Base-by-base conservation (phyloP, 768 basidiomycete genomes). In the Podaxis sp. region DNA sequence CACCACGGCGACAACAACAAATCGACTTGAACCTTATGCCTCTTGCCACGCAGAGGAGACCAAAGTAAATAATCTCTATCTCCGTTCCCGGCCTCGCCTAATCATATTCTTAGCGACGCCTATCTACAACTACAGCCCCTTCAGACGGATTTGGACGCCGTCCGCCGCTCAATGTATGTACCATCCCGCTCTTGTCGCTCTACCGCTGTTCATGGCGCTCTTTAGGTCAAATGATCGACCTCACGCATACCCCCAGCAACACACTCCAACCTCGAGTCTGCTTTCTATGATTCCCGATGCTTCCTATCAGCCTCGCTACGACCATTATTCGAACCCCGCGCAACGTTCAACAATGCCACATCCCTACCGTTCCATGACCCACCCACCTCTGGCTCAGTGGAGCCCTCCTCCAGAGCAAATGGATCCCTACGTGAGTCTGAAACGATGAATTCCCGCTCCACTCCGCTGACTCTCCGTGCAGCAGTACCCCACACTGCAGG, bases 221-320 rank as follows among this genome's bases (percentile, higher is more conserved):
- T 61, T 64, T 36, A 65, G 65, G 61, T 63, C 40, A 69, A 78
- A 69, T 68, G 81, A 78, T 39, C 77, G 76, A 40, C 72, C 77
- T 59, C 79, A 80, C 63, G 77, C 74, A 66, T 87, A 85, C 68
- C 75, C 77, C 53, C 80, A 80, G 63, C 73, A 79, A 61, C 75
- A 79, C 65, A 75, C 74, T 38, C 69, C 74, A 55, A 71, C 64
- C 57, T 72, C 82, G 39, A 80, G 78, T 67, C 68, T 79, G 63
- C 73, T 88, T 53, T 78, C 83, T 51, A 81, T 86, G 73, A 86
- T 88, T 69, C 82, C 87, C 69, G 87, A 89, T 71, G 73, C 83
- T 72, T 80, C 82, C 59, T 75, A 78, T 19, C 76, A 78, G 55
- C 72, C 78, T 52, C 84, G 84, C 67, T 87, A 88, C 64, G 84